Conservation (phyloP, 176 grass and related monocot genomes). For the Carex parvula region DNA sequence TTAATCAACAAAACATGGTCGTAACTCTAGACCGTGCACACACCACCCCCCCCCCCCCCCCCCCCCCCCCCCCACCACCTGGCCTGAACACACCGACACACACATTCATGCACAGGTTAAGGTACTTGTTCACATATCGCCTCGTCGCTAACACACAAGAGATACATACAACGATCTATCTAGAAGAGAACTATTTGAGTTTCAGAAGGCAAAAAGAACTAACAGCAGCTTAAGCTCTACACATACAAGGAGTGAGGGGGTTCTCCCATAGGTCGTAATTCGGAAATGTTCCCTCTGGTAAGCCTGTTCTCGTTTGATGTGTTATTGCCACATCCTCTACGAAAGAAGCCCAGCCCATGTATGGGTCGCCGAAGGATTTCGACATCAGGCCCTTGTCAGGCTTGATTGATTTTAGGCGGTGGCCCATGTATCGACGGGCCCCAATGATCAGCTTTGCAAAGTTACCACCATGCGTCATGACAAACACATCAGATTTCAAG, state of each 20-base stretch:
- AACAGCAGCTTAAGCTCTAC: constrained; percentile 48
- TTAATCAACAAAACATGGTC: background rate
- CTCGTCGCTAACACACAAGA: background rate
- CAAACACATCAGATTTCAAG: constrained; percentile 84
- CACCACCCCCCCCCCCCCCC: background rate
- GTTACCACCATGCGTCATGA: constrained; percentile 95
- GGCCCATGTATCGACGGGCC: constrained; percentile 80
- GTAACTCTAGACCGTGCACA: background rate
- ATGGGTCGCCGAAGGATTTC: constrained; percentile 82
- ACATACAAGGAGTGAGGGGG: constrained; percentile 89
- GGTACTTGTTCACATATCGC: background rate
- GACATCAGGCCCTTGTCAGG: constrained; percentile 93
- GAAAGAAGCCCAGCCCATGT: constrained; percentile 81
- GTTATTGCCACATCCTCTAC: constrained; percentile 83
- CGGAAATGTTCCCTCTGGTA: constrained; percentile 81
- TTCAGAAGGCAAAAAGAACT: constrained; percentile 34
- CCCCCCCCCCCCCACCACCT: background rate
- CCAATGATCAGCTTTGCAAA: constrained; percentile 92
- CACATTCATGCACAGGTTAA: background rate
- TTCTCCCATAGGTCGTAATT: constrained; percentile 99
- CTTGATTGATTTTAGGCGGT: constrained; percentile 91
- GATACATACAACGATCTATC: background rate
- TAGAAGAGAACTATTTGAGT: constrained; percentile 11
- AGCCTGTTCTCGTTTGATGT: constrained; percentile 82
- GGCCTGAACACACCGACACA: background rate